phyloP scores from a whole-genome alignment of 2,329 filamentous ascomycete genomes.

The Colletotrichum phormii region DNA sequence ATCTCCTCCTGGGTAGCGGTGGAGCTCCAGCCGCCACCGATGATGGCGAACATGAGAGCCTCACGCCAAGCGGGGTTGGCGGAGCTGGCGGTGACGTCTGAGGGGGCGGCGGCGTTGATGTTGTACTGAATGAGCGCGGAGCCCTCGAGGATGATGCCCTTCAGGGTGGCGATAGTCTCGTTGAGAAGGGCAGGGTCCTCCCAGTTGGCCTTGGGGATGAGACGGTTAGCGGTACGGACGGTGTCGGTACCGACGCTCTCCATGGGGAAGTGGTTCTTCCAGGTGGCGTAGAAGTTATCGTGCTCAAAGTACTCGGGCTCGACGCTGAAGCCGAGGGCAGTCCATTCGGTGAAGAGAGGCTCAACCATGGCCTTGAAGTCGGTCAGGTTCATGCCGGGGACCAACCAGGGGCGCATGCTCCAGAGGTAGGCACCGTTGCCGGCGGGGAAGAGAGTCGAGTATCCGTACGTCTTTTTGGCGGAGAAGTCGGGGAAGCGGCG shows the following conservation, averaged over 20 bases:
- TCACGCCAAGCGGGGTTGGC: slow-evolving; percentile 61
- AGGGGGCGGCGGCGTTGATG: slow-evolving; percentile 37
- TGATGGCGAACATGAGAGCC: slow-evolving; percentile 49
- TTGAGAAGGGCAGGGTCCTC: slow-evolving; percentile 37
- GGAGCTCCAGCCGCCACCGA: slow-evolving; percentile 28
- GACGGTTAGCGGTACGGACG: slow-evolving; percentile 49
- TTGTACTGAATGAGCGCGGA: slow-evolving; percentile 39
- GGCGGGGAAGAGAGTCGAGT: slow-evolving; percentile 38
- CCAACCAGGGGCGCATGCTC: slow-evolving; percentile 49
- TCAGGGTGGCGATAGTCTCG: slow-evolving; percentile 44
- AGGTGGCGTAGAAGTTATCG: slow-evolving; percentile 50
- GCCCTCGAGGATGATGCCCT: slow-evolving; percentile 40
- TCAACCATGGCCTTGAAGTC: slow-evolving; percentile 48
- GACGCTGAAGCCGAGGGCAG: slow-evolving; percentile 44
- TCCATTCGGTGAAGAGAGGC: slow-evolving; percentile 45
- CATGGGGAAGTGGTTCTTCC: slow-evolving; percentile 53
- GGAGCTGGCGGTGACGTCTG: slow-evolving; percentile 45
- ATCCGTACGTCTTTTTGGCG: slow-evolving; percentile 43
- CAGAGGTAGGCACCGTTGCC: slow-evolving; percentile 41
- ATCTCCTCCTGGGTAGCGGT: slow-evolving; percentile 28
- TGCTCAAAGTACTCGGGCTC: slow-evolving; percentile 48
- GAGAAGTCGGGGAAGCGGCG: slow-evolving; percentile 45
- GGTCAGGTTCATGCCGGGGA: slow-evolving; percentile 47
- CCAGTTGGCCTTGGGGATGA: slow-evolving; percentile 54
- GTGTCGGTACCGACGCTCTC: slow-evolving; percentile 43